Percentiles rank a stretch among this genome's conserved stretches.
Conservation (phyloP, 106 monocot genomes). For the Dendrobium officinale region DNA sequence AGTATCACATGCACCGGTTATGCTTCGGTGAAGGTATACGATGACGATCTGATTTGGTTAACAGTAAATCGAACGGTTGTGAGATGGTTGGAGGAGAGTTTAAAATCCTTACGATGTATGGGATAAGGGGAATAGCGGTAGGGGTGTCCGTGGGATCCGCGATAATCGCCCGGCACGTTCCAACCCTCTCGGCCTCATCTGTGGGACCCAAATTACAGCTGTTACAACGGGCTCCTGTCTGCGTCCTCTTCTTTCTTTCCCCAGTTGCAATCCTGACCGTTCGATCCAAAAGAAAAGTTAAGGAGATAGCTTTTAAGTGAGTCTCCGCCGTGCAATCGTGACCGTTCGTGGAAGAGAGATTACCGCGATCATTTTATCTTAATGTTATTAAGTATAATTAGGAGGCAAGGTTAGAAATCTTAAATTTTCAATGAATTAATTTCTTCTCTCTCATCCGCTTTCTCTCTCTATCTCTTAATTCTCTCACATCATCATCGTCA, state of each 20-base stretch:
- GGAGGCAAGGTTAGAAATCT: background rate
- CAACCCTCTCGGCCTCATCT: background rate
- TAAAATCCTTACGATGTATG: background rate
- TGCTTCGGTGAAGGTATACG: background rate
- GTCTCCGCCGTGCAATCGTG: background rate
- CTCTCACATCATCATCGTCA: slow-evolving; percentile 5
- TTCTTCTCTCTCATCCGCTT: background rate
- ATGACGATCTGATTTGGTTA: background rate
- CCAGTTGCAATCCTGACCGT: background rate
- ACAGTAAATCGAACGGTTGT: background rate
- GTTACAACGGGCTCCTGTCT: slow-evolving; percentile 8
- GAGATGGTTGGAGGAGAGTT: background rate
- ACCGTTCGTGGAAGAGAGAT: background rate
- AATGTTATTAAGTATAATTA: background rate
- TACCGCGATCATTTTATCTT: background rate
- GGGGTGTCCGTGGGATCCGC: slow-evolving; percentile 8
- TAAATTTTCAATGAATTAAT: background rate
- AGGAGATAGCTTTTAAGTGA: too few species aligned
- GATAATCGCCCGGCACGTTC: slow-evolving; percentile 12
- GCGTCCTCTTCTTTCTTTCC: background rate
- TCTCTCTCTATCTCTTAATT: background rate
- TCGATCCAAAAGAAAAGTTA: too few species aligned
- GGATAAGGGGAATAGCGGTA: background rate
- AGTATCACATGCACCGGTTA: background rate
- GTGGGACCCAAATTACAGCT: slow-evolving; percentile 11